Conservation (phyloP, 257 asterid species). For the Fraxinus excelsior region DNA sequence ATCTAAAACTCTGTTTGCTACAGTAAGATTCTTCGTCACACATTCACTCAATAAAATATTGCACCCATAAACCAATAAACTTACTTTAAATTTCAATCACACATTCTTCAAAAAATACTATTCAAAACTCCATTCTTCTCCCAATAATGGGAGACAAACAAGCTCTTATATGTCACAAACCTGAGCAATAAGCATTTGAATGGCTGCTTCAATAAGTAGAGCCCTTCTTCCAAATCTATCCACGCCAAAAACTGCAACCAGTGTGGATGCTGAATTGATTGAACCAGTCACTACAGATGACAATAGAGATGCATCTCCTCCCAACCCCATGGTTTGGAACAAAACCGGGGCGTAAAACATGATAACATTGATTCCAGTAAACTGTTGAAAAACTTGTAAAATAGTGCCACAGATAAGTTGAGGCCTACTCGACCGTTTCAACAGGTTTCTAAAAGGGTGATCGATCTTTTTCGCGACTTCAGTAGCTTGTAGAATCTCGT, state of each 20-base stretch:
- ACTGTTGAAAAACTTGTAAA: slow-evolving; percentile 57
- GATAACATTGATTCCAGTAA: slow-evolving; percentile 54
- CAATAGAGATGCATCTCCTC: slow-evolving; percentile 42
- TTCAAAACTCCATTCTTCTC: too few species aligned
- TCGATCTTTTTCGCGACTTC: slow-evolving; percentile 31
- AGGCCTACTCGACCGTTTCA: slow-evolving; percentile 32
- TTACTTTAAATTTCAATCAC: too few species aligned
- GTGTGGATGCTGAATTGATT: slow-evolving; percentile 33
- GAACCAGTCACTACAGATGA: slow-evolving; percentile 53
- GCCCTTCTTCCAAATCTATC: slow-evolving; percentile 44
- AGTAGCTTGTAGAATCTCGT: slow-evolving; percentile 35
- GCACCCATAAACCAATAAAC: too few species aligned
- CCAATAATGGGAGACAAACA: too few species aligned
- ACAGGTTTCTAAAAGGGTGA: slow-evolving; percentile 40
- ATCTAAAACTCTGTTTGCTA: too few species aligned
- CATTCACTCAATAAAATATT: too few species aligned
- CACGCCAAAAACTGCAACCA: slow-evolving; percentile 41
- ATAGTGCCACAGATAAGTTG: slow-evolving; percentile 17
- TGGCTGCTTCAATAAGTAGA: slow-evolving; percentile 43
- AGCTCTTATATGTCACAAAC: slow-evolving; percentile 19
- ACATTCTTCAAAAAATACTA: too few species aligned
- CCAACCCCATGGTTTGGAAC: slow-evolving; percentile 53
- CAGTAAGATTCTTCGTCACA: too few species aligned
- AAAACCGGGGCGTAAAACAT: slow-evolving; percentile 62
- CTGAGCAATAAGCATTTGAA: slow-evolving; percentile 49